Evolutionary conservation across 768 basidiomycete genomes (phyloP).

Genomic region (Agaricus blazei): DNA sequence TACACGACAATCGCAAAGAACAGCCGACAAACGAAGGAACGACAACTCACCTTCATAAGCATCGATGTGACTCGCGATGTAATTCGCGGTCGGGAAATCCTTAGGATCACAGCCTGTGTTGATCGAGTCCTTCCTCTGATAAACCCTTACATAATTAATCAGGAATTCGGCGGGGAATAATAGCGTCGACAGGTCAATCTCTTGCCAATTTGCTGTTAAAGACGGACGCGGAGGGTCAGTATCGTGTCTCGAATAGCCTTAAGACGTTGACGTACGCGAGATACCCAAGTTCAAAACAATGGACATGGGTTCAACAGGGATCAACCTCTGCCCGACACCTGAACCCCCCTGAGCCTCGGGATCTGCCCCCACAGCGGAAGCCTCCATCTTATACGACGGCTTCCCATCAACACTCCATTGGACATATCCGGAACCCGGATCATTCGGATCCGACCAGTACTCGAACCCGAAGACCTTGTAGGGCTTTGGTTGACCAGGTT

Average conservation of each 20-base stretch:
- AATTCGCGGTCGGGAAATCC: slow-evolving; percentile 60
- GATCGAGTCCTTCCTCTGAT: slow-evolving; percentile 52
- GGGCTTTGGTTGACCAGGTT: slow-evolving; percentile 28
- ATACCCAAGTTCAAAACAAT: slow-evolving; percentile 63
- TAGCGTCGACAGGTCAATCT: slow-evolving; percentile 48
- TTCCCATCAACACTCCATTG: slow-evolving; percentile 68
- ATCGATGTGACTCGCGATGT: slow-evolving; percentile 49
- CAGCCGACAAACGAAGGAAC: neutral
- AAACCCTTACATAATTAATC: slow-evolving; percentile 80
- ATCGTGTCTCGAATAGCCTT: too few relatives aligned
- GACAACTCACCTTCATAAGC: slow-evolving; percentile 53
- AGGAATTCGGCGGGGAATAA: slow-evolving; percentile 66
- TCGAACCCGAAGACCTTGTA: slow-evolving; percentile 53
- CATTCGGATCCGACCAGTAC: slow-evolving; percentile 59
- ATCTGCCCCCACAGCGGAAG: slow-evolving; percentile 44
- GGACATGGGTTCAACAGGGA: slow-evolving; percentile 54
- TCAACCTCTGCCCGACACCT: slow-evolving; percentile 54
- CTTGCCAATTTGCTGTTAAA: slow-evolving; percentile 58
- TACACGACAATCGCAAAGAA: too few relatives aligned
- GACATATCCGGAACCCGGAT: slow-evolving; percentile 55
- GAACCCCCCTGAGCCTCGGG: slow-evolving; percentile 27
- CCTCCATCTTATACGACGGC: slow-evolving; percentile 46
- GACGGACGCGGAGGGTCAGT: too few relatives aligned
- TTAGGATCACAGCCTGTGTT: slow-evolving; percentile 68
- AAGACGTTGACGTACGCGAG: slow-evolving; percentile 36